Evolutionary conservation across 441 rosid genomes (phyloP).

Genomic region (Codiaeum variegatum): DNA sequence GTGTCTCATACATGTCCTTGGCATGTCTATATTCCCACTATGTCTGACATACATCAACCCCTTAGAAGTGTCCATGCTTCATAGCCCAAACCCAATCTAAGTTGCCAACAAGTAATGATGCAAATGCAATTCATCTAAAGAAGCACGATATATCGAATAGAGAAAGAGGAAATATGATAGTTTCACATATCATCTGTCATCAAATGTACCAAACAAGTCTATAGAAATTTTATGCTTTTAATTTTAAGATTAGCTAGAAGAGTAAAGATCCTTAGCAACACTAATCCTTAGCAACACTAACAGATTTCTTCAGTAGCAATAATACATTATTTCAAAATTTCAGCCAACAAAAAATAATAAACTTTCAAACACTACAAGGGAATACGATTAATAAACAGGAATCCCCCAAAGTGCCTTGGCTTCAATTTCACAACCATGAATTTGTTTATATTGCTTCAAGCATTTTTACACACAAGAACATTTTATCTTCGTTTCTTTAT

Average conservation of each 20-base stretch:
- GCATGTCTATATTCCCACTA: too few relatives aligned
- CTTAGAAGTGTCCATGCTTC: too few relatives aligned
- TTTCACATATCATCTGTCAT: not conserved
- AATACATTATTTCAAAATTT: not conserved
- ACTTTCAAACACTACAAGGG: not conserved
- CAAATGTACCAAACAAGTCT: not conserved
- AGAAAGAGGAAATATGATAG: not conserved
- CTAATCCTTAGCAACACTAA: not conserved
- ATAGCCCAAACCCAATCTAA: too few relatives aligned
- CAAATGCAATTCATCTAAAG: not conserved
- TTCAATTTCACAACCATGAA: not conserved
- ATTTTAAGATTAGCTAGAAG: not conserved
- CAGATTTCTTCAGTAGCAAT: slow-evolving; percentile 3
- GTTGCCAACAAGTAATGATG: not conserved
- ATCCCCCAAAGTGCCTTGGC: not conserved
- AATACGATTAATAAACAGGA: not conserved
- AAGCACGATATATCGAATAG: not conserved
- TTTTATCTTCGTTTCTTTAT: too few relatives aligned
- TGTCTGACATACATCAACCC: too few relatives aligned
- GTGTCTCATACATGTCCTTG: too few relatives aligned
- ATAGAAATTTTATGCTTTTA: not conserved
- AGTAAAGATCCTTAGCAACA: not conserved
- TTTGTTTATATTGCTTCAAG: not conserved
- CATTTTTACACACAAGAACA: not conserved
- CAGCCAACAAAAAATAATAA: not conserved